These are phyloP conservation scores for Aureobasidium sp. DNA, from an alignment of 2,329 filamentous ascomycete species.

Conservation along the genomic window DNA sequence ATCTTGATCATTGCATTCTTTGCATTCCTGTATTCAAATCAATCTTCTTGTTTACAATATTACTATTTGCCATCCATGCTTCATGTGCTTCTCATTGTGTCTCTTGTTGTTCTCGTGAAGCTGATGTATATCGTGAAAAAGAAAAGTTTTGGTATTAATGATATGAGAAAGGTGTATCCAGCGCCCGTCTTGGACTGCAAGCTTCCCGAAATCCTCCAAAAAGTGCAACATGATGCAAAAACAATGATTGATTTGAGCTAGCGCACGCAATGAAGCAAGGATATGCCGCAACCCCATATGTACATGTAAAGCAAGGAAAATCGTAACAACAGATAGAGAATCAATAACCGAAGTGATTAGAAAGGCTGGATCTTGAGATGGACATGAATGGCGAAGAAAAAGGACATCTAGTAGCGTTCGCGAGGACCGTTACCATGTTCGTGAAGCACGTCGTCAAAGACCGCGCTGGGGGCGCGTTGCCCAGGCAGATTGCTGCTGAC, in stretches of 20 bases:
- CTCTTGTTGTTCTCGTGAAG: neutral
- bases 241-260: neutral
- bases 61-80: neutral
- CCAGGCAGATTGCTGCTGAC: conserved; percentile 46
- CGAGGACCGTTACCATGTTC: conserved; percentile 48
- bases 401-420: conserved; percentile 15
- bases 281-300: neutral
- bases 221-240: neutral
- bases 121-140: neutral
- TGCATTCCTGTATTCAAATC: neutral
- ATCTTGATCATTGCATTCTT: neutral
- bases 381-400: neutral
- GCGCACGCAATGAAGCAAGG: neutral
- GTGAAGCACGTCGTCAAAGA: conserved; percentile 82
- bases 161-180: neutral
- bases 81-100: neutral
- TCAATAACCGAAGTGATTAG: neutral
- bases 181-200: neutral
- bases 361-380: neutral
- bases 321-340: neutral
- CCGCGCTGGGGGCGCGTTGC: conserved; percentile 76
- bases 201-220: neutral
- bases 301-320: neutral
- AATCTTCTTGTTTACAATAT: neutral
- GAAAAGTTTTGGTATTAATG: neutral